Percentiles rank a stretch among this genome's conserved stretches.
phyloP scores from a whole-genome alignment of 352 stramenopile genomes.

The Blastocystis sp. region DNA sequence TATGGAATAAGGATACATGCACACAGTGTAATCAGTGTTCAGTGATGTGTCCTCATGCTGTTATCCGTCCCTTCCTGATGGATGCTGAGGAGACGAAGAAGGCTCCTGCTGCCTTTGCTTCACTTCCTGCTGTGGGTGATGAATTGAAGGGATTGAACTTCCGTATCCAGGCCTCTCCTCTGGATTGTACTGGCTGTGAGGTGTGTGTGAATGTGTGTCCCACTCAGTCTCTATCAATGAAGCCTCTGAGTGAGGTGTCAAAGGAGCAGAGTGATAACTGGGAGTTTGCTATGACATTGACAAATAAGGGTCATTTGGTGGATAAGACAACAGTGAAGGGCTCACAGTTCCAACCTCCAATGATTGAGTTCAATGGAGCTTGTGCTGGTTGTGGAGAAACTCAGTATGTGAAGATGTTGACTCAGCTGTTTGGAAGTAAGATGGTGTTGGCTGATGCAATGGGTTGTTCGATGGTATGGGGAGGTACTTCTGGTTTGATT shows the following conservation, averaged over 20 bases:
- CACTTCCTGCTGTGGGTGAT: too few relatives aligned
- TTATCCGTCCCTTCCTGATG: constrained; percentile 69
- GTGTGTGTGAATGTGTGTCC: too few relatives aligned
- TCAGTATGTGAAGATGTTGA: too few relatives aligned
- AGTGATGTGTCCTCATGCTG: constrained; percentile 69
- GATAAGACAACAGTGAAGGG: constrained; percentile 68
- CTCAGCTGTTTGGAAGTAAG: constrained; percentile 70
- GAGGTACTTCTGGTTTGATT: constrained; percentile 68
- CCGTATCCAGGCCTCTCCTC: too few relatives aligned
- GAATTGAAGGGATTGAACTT: too few relatives aligned
- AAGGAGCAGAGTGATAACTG: constrained; percentile 67
- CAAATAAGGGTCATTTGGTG: constrained; percentile 68
- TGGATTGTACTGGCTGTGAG: too few relatives aligned
- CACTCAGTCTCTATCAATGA: constrained; percentile 68
- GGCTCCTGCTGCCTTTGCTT: too few relatives aligned
- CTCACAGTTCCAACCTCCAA: too few relatives aligned
- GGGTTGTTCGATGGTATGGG: constrained; percentile 69
- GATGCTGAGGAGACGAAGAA: constrained; percentile 67
- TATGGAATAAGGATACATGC: constrained; percentile 66
- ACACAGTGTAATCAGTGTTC: constrained; percentile 72
- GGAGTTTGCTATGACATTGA: constrained; percentile 68
- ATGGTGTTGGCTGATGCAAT: constrained; percentile 72
- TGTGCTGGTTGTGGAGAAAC: too few relatives aligned
- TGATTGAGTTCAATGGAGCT: too few relatives aligned
- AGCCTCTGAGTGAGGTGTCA: constrained; percentile 66